Evolutionary conservation across 768 basidiomycete genomes (phyloP).

Genomic region (Tylopilus subfusipes): DNA sequence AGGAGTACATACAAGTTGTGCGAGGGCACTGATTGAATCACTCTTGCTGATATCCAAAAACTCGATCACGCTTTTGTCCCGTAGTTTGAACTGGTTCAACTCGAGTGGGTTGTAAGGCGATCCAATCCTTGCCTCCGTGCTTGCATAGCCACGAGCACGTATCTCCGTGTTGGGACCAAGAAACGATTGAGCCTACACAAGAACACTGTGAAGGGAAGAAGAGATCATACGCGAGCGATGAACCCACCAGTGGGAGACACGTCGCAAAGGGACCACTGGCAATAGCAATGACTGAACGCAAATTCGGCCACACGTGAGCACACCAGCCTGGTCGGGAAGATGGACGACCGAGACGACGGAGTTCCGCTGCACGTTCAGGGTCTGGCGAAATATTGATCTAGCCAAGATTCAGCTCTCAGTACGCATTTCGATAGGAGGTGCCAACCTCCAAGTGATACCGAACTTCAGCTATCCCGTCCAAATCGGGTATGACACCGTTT

Average conservation of each 20-base stretch:
- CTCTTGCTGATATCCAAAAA: conserved; percentile 13
- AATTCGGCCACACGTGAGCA: conserved; percentile 9
- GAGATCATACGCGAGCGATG: neutral
- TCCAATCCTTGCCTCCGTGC: conserved; percentile 6
- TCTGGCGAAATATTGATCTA: conserved; percentile 7
- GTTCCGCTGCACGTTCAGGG: conserved; percentile 6
- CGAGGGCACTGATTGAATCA: neutral
- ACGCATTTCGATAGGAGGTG: neutral
- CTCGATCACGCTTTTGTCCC: conserved; percentile 5
- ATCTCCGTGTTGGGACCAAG: neutral
- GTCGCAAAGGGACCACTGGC: conserved; percentile 16
- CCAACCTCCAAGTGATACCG: too few species aligned
- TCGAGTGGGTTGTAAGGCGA: conserved; percentile 2
- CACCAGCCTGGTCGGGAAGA: conserved; percentile 17
- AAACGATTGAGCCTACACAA: conserved; percentile 1
- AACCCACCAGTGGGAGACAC: conserved; percentile 8
- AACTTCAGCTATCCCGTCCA: too few species aligned
- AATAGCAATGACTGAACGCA: conserved; percentile 5
- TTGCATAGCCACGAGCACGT: neutral
- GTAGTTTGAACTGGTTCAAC: conserved; percentile 8
- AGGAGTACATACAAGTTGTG: neutral
- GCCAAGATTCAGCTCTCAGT: neutral
- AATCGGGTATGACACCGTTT: too few species aligned
- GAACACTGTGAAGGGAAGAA: neutral
- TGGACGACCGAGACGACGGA: conserved; percentile 13